These are phyloP conservation scores for Xanthoconium separans DNA, from an alignment of 1,284 basidiomycete genomes.

Conservation along the genomic window DNA sequence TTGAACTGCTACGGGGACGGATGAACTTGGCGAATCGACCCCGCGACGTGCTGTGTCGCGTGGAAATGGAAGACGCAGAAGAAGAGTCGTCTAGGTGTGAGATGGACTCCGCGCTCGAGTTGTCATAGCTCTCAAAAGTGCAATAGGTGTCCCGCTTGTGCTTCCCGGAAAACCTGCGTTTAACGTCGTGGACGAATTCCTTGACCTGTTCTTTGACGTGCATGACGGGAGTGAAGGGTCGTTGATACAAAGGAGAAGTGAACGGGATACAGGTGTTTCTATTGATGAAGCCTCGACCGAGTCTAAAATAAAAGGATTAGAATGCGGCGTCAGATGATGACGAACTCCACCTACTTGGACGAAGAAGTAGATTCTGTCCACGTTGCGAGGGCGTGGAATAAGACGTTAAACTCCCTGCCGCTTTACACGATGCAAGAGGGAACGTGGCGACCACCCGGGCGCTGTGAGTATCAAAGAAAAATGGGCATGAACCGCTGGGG, in stretches of 20 bases:
- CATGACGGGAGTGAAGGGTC: conserved; percentile 16
- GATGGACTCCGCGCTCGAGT: conserved; percentile 16
- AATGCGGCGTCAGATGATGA: no score
- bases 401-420: conserved; percentile 3
- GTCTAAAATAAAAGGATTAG: not conserved
- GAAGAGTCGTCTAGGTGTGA: conserved; percentile 11
- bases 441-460: conserved; percentile 1
- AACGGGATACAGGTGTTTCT: not conserved
- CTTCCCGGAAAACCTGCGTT: conserved; percentile 31
- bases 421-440: conserved; percentile 1
- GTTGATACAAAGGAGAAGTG: not conserved
- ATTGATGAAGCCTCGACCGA: not conserved
- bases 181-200: conserved; percentile 33
- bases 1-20: conserved; percentile 12
- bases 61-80: conserved; percentile 14
- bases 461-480: not conserved
- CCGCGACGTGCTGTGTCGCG: conserved; percentile 4
- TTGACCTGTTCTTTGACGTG: conserved; percentile 34
- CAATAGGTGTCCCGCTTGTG: conserved; percentile 22
- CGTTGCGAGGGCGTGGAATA: conserved; percentile 10
- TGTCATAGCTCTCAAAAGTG: conserved; percentile 13
- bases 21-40: conserved; percentile 13
- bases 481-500: not conserved
- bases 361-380: not conserved
- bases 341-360: conserved; percentile 1